phyloP scores from a whole-genome alignment of 495 filamentous ascomycete species.

The Penicillium psychrofluorescens region DNA sequence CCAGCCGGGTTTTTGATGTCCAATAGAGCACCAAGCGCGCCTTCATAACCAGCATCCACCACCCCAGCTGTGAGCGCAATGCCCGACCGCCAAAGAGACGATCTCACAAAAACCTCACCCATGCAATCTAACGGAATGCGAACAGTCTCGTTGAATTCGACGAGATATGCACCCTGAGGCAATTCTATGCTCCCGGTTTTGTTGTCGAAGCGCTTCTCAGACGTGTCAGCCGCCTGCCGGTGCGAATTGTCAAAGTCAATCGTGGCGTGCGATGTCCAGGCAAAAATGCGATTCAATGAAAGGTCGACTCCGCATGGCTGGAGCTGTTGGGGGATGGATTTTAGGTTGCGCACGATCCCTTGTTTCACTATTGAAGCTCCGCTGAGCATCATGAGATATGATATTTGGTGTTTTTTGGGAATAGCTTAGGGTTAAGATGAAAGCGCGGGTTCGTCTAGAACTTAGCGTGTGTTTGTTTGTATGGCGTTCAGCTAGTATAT shows the following conservation, averaged over 20 bases:
- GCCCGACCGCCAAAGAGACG: conserved; percentile 34
- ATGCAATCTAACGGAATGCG: conserved; percentile 30
- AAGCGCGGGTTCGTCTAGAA: too few species aligned
- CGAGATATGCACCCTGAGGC: conserved; percentile 26
- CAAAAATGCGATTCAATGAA: conserved; percentile 22
- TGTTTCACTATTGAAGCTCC: conserved; percentile 17
- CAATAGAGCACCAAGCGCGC: conserved; percentile 37
- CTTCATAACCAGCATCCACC: conserved; percentile 40
- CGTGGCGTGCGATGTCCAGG: conserved; percentile 30
- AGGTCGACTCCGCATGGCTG: conserved; percentile 42
- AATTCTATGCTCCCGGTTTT: conserved; percentile 12
- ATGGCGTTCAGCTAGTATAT: too few species aligned
- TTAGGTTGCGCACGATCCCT: conserved; percentile 25
- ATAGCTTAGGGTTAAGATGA: too few species aligned
- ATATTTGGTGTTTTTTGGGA: too few species aligned
- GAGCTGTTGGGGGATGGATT: conserved; percentile 17
- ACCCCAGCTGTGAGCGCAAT: conserved; percentile 32
- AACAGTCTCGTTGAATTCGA: conserved; percentile 44
- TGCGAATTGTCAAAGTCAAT: conserved; percentile 38
- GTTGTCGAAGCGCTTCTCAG: conserved; percentile 12
- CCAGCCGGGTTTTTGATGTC: conserved; percentile 32
- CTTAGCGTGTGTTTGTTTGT: too few species aligned
- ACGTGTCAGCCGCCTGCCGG: conserved; percentile 21
- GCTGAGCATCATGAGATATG: conserved; percentile 13
- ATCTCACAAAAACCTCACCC: conserved; percentile 30